Conservation (phyloP, 441 rosid species). For the Hura crepitans region DNA sequence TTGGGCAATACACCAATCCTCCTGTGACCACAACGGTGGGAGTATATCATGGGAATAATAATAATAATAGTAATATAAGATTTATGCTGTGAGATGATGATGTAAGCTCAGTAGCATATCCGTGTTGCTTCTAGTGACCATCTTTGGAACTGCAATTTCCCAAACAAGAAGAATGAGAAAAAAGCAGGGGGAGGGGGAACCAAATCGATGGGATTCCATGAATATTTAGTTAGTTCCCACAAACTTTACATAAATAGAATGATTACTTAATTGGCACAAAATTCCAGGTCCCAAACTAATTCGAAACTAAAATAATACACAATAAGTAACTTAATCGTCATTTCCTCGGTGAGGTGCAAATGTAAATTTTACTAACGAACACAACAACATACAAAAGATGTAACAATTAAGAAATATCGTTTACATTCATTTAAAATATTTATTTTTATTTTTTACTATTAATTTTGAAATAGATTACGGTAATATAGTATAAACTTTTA, state of each 20-base stretch:
- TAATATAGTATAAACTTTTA: no score
- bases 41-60: no score
- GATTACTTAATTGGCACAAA: neutral
- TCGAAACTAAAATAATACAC: neutral
- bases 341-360: neutral
- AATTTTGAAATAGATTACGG: no score
- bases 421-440: no score
- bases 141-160: constrained; percentile 29
- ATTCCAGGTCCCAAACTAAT: neutral
- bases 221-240: neutral
- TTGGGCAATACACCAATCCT: constrained; percentile 86
- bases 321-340: neutral
- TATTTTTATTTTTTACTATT: no score
- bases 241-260: neutral
- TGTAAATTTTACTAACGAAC: neutral
- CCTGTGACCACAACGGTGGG: constrained; percentile 75
- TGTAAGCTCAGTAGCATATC: constrained; percentile 50
- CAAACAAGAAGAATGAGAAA: neutral
- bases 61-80: no score
- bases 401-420: no score
- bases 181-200: no score
- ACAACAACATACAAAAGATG: neutral
- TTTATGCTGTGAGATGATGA: no score
- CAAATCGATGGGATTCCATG: neutral
- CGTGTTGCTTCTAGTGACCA: constrained; percentile 51